Conservation (phyloP, 2,329 filamentous ascomycete genomes). For the Sporothrix inflata region DNA sequence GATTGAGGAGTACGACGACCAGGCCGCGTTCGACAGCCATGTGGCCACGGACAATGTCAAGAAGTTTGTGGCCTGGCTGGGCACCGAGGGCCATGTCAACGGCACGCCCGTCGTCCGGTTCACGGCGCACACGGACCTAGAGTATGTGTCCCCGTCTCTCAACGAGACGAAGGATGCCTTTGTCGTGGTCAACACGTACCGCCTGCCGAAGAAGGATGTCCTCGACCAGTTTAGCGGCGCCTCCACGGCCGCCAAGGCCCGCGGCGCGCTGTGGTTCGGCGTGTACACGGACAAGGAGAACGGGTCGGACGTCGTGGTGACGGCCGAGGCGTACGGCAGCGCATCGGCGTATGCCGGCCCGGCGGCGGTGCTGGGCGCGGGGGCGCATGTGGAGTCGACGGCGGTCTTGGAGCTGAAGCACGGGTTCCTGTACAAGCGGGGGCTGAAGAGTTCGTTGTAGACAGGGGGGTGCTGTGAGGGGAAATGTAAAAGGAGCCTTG, state of each 20-base stretch:
- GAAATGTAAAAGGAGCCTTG: no score
- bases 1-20: slow-evolving; percentile 22
- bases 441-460: not conserved
- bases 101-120: not conserved
- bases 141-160: not conserved
- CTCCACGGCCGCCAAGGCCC: not conserved
- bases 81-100: not conserved
- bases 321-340: slow-evolving; percentile 13
- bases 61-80: slow-evolving; percentile 14
- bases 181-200: slow-evolving; percentile 10
- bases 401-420: not conserved
- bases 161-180: not conserved
- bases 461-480: not conserved
- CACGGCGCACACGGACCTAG: not conserved
- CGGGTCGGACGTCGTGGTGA: slow-evolving; percentile 8
- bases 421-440: slow-evolving; percentile 20
- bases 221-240: not conserved
- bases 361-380: not conserved
- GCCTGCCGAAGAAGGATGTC: not conserved
- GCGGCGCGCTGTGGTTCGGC: slow-evolving; percentile 2
- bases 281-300: slow-evolving; percentile 6
- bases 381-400: not conserved
- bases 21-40: slow-evolving; percentile 14
- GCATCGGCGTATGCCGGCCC: not conserved
- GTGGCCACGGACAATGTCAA: not conserved